Base-by-base conservation (phyloP, 2,329 filamentous ascomycete genomes). In the Fusarium denticulatum region DNA sequence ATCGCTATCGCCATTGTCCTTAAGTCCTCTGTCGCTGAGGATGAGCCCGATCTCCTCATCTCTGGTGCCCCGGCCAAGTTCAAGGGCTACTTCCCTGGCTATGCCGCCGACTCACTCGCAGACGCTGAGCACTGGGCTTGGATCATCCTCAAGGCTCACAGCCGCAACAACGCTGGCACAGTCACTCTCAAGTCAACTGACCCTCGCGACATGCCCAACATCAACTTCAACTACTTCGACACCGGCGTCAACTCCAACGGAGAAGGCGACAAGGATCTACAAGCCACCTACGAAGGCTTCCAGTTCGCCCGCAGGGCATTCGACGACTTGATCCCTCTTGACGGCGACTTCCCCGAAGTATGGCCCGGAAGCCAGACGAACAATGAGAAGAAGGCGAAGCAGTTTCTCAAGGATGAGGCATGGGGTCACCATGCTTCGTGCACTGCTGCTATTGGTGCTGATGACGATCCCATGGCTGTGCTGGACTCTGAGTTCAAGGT, bases 191-290 rank as follows among this genome's bases (percentile, higher is more conserved):
- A 83, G 24, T 92, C 89, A 0, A 83, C 87, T 0, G 86, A 93
- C 76, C 90, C 91, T 0, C 86, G 86, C 3, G 91, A 92, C 59
- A 86, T 87, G n/a, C 91, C 92, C 0, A 80, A 87, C 39, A 92
- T 94, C 73, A 83, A 84, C 58, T 92, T 91, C 83, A 88, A 90
- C 79, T 91, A 86, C 79, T 91, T 88, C 81, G 84, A 86, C 37
- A 82, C 83, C 0, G 87, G 87, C 34, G 81, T 79, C 28, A 83
- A 85, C 34, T 91, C 92, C 77, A 67, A 74, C 6, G 73, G 63
- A 20, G 73, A 77, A 37, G 83, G 85, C 14, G 86, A 88, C 7
- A 83, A 85, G 43, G 85, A 89, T 46, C 76, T 88, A 10, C 86
- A 89, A 47, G 88, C 89, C 1, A 76, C 90, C 5, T 83, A 84